Conservation (phyloP, 257 asterid genomes). For the Solanum tacnaense region DNA sequence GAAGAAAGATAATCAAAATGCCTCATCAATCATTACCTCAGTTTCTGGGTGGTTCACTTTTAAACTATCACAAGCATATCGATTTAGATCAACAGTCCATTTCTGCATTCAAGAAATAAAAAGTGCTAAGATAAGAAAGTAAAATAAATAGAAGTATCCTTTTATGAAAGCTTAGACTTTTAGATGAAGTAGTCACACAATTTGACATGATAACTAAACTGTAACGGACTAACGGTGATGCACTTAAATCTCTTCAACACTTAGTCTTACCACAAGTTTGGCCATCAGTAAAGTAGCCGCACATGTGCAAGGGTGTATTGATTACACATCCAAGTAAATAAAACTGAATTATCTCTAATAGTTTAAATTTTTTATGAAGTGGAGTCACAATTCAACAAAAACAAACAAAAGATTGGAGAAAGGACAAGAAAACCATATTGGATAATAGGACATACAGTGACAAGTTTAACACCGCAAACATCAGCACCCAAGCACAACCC, state of each 20-base stretch:
- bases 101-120: conserved; percentile 24
- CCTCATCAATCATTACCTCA: conserved; percentile 26
- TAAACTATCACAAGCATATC: conserved; percentile 60
- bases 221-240: neutral
- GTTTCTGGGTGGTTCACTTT: conserved; percentile 71
- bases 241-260: neutral
- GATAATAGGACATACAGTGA: conserved; percentile 37
- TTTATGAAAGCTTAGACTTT: neutral
- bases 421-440: neutral
- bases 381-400: neutral
- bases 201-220: neutral
- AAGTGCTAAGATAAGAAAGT: neutral
- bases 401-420: neutral
- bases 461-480: conserved; percentile 49
- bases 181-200: neutral
- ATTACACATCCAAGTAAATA: neutral
- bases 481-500: conserved; percentile 80
- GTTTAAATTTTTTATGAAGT: neutral
- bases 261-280: neutral
- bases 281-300: neutral
- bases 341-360: neutral
- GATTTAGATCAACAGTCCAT: conserved; percentile 86
- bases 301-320: neutral
- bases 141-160: neutral
- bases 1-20: neutral